Evolutionary conservation across 163 green algal species (phyloP).

Genomic region (Chlamydomonas reinhardtii): DNA sequence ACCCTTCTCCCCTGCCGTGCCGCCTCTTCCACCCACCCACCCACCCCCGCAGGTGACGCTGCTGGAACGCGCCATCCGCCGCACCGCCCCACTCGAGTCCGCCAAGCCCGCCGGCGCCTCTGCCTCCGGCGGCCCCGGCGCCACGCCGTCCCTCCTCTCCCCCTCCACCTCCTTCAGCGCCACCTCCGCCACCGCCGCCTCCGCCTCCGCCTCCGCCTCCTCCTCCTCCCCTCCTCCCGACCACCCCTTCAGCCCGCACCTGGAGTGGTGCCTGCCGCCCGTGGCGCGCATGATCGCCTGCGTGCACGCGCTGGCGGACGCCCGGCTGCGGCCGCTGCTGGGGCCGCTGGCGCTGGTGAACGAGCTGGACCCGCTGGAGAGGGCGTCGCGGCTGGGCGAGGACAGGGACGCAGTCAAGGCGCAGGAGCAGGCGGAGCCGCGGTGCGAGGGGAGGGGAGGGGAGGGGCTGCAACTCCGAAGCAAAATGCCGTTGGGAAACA

Average conservation of each 20-base stretch:
- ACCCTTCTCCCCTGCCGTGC: neutral
- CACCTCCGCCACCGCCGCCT: neutral
- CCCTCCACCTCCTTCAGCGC: neutral
- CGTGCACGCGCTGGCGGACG: constrained; percentile 65
- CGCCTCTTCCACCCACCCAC: neutral
- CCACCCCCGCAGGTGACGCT: constrained; percentile 60
- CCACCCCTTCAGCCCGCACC: constrained; percentile 48
- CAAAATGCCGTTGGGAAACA: too few relatives aligned
- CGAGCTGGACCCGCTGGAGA: constrained; percentile 74
- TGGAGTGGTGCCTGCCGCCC: constrained; percentile 65
- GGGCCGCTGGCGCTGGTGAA: constrained; percentile 39
- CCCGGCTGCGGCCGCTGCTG: constrained; percentile 40
- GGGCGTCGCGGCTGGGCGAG: constrained; percentile 57
- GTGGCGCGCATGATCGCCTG: constrained; percentile 64
- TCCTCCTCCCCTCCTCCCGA: neutral
- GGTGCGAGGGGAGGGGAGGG: neutral
- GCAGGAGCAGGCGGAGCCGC: constrained; percentile 46
- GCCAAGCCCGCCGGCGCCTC: neutral
- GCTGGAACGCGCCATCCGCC: constrained; percentile 70
- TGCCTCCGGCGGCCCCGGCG: neutral
- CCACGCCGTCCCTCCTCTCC: neutral
- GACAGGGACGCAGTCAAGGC: constrained; percentile 63
- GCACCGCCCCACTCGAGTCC: constrained; percentile 14
- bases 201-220: neutral
- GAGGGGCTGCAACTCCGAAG: too few relatives aligned